These are phyloP conservation scores for Wallacemonas sp. DNA, from an alignment of 208 protist genomes.

Conservation along the genomic window DNA sequence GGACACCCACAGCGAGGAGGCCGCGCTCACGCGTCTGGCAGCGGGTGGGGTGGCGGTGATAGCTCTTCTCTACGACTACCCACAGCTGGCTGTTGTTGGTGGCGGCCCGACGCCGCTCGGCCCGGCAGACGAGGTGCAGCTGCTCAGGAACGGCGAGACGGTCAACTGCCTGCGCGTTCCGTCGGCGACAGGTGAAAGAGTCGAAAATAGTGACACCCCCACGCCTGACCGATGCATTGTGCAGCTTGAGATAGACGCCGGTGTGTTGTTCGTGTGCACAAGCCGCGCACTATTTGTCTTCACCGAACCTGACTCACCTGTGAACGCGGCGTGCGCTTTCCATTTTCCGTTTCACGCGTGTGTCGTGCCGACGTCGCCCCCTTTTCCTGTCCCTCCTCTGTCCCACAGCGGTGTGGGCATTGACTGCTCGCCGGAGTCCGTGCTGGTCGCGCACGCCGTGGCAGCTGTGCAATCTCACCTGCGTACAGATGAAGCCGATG, in stretches of 20 bases:
- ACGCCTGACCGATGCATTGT: constrained; percentile 14
- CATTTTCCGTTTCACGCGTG: not conserved
- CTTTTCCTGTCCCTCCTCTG: too few species aligned
- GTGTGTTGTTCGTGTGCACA: constrained; percentile 34
- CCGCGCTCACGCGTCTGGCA: constrained; percentile 16
- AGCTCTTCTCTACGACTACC: constrained; percentile 58
- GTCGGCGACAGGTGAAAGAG: not conserved
- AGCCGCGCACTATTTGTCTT: constrained; percentile 32
- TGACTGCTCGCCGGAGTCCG: not conserved
- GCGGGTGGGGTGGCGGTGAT: constrained; percentile 57
- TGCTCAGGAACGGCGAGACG: not conserved
- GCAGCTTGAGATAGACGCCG: constrained; percentile 27
- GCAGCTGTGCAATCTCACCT: not conserved
- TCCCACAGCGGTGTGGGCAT: not conserved
- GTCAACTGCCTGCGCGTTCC: constrained; percentile 12
- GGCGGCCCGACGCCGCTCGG: constrained; percentile 56
- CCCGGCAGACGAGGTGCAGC: constrained; percentile 10
- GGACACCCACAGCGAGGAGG: constrained; percentile 6
- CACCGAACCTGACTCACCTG: constrained; percentile 22
- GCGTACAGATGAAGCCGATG: not conserved
- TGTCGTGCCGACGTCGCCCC: not conserved
- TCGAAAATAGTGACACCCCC: not conserved
- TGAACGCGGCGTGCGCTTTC: not conserved
- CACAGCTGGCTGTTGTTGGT: constrained; percentile 57
- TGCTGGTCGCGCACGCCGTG: not conserved